These are phyloP conservation scores for Termitomyces sp. DNA, from an alignment of 768 basidiomycete genomes.

Conservation along the genomic window DNA sequence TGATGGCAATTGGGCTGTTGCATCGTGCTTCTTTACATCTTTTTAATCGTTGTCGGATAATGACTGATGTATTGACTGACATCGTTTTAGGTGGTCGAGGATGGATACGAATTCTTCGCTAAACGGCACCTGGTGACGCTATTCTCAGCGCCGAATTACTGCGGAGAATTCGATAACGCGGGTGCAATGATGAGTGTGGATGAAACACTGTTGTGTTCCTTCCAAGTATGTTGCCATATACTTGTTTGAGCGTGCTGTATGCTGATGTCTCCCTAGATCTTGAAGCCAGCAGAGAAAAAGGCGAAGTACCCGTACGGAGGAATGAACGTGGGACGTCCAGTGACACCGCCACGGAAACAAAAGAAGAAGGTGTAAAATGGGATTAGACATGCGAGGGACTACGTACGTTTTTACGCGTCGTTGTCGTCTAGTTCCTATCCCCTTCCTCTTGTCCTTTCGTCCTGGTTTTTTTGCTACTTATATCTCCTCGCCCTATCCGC, in stretches of 20 bases:
- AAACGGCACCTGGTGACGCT: constrained; percentile 95
- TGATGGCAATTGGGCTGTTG: not conserved
- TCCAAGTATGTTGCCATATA: constrained; percentile 66
- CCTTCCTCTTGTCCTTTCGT: constrained; percentile 6
- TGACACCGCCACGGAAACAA: constrained; percentile 95
- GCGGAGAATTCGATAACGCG: constrained; percentile 97
- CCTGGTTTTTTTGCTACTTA: constrained; percentile 13
- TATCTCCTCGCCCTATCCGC: not conserved
- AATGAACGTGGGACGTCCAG: constrained; percentile 82
- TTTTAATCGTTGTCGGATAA: not conserved
- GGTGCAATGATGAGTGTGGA: constrained; percentile 99
- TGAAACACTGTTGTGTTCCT: constrained; percentile 94
- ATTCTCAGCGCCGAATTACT: constrained; percentile 95
- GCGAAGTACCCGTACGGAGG: constrained; percentile 88
- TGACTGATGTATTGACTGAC: constrained; percentile 4
- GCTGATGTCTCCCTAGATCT: constrained; percentile 53
- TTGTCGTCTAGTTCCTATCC: constrained; percentile 11
- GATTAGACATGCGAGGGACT: constrained; percentile 20
- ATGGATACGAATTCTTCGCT: constrained; percentile 98
- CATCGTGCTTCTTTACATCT: not conserved
- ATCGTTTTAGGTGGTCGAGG: constrained; percentile 81
- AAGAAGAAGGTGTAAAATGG: constrained; percentile 92
- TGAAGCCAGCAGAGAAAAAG: constrained; percentile 99
- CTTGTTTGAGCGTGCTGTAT: not conserved
- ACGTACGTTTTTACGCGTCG: constrained; percentile 14